Evolutionary conservation across 495 filamentous ascomycete species (phyloP).

Genomic region (Penicillium arizonense): DNA sequence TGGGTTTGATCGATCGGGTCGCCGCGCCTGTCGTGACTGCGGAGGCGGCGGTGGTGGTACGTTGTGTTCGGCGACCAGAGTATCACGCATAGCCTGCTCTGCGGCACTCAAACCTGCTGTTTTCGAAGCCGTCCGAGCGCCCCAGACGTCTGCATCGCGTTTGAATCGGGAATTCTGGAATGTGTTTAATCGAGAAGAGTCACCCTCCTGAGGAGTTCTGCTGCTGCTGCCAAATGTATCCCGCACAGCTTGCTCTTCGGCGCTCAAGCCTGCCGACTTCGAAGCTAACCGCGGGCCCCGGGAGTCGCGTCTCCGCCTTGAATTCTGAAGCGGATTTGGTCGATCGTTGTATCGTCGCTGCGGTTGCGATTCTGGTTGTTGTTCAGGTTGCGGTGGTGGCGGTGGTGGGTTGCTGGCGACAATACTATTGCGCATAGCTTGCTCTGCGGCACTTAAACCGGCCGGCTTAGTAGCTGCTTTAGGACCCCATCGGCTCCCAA

Average conservation of each 20-base stretch:
- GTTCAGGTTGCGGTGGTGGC: not conserved
- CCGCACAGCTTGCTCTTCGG: slow-evolving; percentile 34
- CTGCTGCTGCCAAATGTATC: slow-evolving; percentile 13
- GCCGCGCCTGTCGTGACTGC: not conserved
- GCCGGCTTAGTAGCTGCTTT: slow-evolving; percentile 19
- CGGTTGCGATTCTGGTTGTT: slow-evolving; percentile 1
- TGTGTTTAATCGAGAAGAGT: no score
- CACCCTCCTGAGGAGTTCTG: not conserved
- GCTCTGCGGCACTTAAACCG: slow-evolving; percentile 34
- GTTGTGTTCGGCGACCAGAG: slow-evolving; percentile 18
- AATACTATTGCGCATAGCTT: slow-evolving; percentile 31
- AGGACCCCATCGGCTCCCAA: slow-evolving; percentile 25
- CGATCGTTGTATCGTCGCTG: not conserved
- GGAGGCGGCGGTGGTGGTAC: slow-evolving; percentile 8
- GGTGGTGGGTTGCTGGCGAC: slow-evolving; percentile 13
- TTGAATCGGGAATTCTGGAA: no score
- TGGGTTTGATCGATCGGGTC: not conserved
- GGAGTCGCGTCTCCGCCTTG: not conserved
- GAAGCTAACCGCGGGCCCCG: not conserved
- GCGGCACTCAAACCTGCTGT: slow-evolving; percentile 12
- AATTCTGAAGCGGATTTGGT: no score
- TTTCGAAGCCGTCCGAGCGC: not conserved
- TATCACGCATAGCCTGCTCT: slow-evolving; percentile 33
- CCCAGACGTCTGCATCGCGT: not conserved
- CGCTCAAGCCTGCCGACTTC: not conserved